Evolutionary conservation across 768 basidiomycete species (phyloP).

Genomic region (Albatrellus ellisii): DNA sequence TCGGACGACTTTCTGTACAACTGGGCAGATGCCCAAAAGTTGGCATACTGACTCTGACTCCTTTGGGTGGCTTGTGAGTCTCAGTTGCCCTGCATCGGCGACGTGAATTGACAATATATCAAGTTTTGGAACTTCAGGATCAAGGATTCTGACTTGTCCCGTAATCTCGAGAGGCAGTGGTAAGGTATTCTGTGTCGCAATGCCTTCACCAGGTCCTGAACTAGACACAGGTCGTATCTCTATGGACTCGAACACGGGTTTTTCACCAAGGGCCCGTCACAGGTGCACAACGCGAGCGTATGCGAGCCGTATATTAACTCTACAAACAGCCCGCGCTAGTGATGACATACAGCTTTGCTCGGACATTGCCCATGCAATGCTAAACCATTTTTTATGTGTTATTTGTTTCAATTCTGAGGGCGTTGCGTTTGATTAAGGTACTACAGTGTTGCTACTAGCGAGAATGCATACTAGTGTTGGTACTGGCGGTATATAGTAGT

Average conservation of each 20-base stretch:
- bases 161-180: constrained; percentile 51
- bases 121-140: constrained; percentile 70
- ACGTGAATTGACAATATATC: neutral
- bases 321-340: neutral
- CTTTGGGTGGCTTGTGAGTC: constrained; percentile 54
- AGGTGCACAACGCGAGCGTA: constrained; percentile 43
- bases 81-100: neutral
- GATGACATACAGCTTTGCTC: no score
- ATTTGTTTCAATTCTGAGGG: no score
- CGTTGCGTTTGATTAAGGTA: no score
- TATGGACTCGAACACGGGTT: constrained; percentile 46
- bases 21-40: constrained; percentile 72
- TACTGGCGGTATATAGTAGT: no score
- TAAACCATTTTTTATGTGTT: no score
- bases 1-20: constrained; percentile 45
- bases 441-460: no score
- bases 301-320: constrained; percentile 36
- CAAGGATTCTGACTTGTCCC: constrained; percentile 39
- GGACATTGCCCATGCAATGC: no score
- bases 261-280: constrained; percentile 49
- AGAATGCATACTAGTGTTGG: no score
- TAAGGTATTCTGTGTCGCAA: constrained; percentile 19
- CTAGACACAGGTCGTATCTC: constrained; percentile 45
- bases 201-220: neutral
- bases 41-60: constrained; percentile 44